Base-by-base conservation (phyloP, 768 basidiomycete species). In the Kwoniella dendrophila region DNA sequence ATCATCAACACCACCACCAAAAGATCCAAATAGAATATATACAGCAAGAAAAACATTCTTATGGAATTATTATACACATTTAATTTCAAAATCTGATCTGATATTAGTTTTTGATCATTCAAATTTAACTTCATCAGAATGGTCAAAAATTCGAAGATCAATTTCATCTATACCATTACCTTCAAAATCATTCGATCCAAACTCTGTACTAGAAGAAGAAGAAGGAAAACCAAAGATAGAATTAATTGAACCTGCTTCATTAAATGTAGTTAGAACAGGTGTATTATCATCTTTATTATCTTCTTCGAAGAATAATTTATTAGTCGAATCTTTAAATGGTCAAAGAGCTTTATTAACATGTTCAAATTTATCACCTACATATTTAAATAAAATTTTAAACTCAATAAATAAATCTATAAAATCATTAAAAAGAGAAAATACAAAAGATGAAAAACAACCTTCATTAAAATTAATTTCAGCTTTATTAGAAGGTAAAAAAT, bases 61-160 rank as follows among this genome's bases (percentile, higher is more conserved):
- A 76, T 90, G 87, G 81, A 84, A 86, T 81, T 87, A 88, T 80
- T 92, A 92, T 83, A 82, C 83, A 59, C 84, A 83, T 70, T 85
- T 95, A 65, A 83, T 95, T 72, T 79, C 84, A 75, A 69, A 79
- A 24, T 78, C 82, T 36, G 82, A 85, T 0, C 87, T 91, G 32
- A 81, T 92, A 75, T 81, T 96, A 66, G 83, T 95, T 80, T 85
- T 95, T 62, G 83, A 86, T 53, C 90, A 92, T 77, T 82, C 84
- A 64, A 87, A 90, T 65, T 89, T 94, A 73, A 60, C 66, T 29
- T 86, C 88, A 2, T 82, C 84, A 40, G 84, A 87, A 40, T 82
- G 91, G 67, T 82, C 85, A 59, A 83, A 84, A 55, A 83, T 96
- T 27, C 84, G 92, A 22, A 81, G 83, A 38, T 88, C 89, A 53